Conservation (phyloP, 78 protist species). For the Monosiga brevicollis region DNA sequence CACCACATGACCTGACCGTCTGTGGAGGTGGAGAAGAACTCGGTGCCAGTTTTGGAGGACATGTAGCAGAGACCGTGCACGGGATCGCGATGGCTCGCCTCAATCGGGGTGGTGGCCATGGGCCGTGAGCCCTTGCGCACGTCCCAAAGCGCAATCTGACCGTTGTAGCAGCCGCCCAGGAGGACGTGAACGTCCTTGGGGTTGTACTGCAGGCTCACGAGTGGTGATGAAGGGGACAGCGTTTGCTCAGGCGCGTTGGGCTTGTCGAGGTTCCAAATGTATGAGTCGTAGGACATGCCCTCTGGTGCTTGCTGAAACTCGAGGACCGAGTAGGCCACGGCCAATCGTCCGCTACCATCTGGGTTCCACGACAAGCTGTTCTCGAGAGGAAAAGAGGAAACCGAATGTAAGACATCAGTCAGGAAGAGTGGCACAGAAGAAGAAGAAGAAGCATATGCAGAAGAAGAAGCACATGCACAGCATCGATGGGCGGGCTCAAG, state of each 20-base stretch:
- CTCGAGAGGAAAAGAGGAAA: no score
- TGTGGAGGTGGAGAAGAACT: slow-evolving; percentile 4
- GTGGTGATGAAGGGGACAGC: slow-evolving; percentile 56
- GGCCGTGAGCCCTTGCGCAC: slow-evolving; percentile 38
- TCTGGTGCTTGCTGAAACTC: slow-evolving; percentile 43
- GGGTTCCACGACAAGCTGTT: slow-evolving; percentile 50
- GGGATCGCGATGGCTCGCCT: slow-evolving; percentile 70
- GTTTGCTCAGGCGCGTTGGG: slow-evolving; percentile 59
- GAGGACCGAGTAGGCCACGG: slow-evolving; percentile 54
- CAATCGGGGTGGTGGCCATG: slow-evolving; percentile 19
- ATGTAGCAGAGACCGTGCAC: slow-evolving; percentile 57
- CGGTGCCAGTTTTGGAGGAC: slow-evolving; percentile 57
- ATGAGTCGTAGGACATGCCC: slow-evolving; percentile 29
- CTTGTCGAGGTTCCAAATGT: slow-evolving; percentile 71
- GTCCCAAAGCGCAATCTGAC: slow-evolving; percentile 52
- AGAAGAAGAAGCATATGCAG: no score
- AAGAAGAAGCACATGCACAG: no score
- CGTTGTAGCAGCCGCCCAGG: slow-evolving; percentile 77
- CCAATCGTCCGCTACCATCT: slow-evolving; percentile 50
- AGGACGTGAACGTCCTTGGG: slow-evolving; percentile 63
- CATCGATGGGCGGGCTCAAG: no score
- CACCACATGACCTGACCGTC: slow-evolving; percentile 37
- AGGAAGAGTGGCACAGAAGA: no score
- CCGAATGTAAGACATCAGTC: neutral
- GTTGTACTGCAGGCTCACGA: slow-evolving; percentile 57